Percentiles rank a stretch among this genome's conserved stretches.
These are phyloP conservation scores for Pseudozyma tsukubaensis DNA, from an alignment of 1,284 basidiomycete species.

Conservation along the genomic window DNA sequence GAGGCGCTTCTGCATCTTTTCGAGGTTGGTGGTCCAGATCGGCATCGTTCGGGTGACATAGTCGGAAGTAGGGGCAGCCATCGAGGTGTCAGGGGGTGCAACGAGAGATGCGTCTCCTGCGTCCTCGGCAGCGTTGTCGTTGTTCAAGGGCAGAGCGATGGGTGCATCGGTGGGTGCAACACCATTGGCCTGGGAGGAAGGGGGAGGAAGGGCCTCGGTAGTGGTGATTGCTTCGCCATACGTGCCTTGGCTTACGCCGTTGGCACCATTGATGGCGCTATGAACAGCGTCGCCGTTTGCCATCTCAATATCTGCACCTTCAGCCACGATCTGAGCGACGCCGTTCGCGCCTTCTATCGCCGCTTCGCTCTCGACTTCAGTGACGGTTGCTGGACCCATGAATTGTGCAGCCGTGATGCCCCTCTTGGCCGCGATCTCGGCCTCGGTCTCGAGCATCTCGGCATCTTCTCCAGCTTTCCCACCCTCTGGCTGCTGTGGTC, in stretches of 20 bases:
- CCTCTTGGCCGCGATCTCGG: conserved; percentile 28
- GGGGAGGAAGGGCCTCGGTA: conserved; percentile 9
- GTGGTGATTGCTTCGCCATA: neutral
- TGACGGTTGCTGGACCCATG: conserved; percentile 22
- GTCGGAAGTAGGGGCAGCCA: conserved; percentile 13
- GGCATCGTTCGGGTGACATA: conserved; percentile 57
- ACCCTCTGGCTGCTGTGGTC: conserved; percentile 14
- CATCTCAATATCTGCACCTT: conserved; percentile 33
- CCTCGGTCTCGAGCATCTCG: conserved; percentile 45
- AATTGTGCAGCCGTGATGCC: conserved; percentile 48
- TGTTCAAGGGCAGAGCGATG: neutral
- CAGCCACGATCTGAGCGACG: conserved; percentile 1
- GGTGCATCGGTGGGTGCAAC: neutral
- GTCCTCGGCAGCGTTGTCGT: neutral
- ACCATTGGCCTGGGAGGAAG: conserved; percentile 28
- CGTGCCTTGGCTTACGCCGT: conserved; percentile 3
- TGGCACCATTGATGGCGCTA: conserved; percentile 9
- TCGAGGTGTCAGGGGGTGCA: conserved; percentile 8
- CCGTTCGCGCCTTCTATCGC: conserved; percentile 6
- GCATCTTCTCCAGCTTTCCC: conserved; percentile 22
- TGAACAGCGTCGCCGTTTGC: conserved; percentile 15
- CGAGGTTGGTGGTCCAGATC: conserved; percentile 73
- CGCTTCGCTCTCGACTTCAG: conserved; percentile 9
- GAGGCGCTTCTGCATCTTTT: conserved; percentile 87
- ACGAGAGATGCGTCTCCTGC: conserved; percentile 15